Evolutionary conservation across 2,329 filamentous ascomycete species (phyloP), one percentile per base, ranked within the genome.

Genomic region (Didymella segeticola): DNA sequence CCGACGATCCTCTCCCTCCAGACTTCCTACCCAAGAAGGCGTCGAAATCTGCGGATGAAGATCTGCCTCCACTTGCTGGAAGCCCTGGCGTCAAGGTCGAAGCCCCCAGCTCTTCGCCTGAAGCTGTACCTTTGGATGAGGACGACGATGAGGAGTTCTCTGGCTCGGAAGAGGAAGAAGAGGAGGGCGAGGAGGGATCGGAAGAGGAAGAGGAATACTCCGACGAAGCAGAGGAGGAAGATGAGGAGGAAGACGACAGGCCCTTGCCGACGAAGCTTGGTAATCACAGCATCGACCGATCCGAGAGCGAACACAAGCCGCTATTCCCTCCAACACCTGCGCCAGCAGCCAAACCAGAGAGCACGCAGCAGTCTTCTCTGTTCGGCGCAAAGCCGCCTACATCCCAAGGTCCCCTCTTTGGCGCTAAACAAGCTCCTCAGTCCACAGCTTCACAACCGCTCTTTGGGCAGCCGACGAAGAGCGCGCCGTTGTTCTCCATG

Each of bases 21-120:
- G 74, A 75, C 50, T 69, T 67, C 17, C 62, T 64, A 27, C 67
- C 63, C 15, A 57, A 57, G 19, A 72, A 71, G 12, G 64, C 73
- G 12, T 57, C 68, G 2, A 66, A 73, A 50, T 57, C 62, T 20
- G 57, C 61, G 11, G 68, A 70, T 34, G 77, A 80, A 25, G 79
- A 75, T 33, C 38, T 76, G 12, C 75, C 75, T 29, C 78, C 79
- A 5, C 69, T 81, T 26, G 79, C 78, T 27, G 79, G 79, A 12
- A 80, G 77, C 34, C 79, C 79, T n/a, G 75, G 77, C 17, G 68
- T 80, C 10, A 75, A 80, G 43, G 68, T 76, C 2, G 71, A 76
- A 47, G 70, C 66, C 15, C 71, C 73, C 8, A 67, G 67, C 23
- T 75, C 71, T 22, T 68, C 67, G 22, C 67, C 65, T 7, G 68